Percentiles rank a stretch among this genome's conserved stretches.
phyloP scores from a whole-genome alignment of 1,284 basidiomycete genomes.

The Takashimella koratensis region DNA sequence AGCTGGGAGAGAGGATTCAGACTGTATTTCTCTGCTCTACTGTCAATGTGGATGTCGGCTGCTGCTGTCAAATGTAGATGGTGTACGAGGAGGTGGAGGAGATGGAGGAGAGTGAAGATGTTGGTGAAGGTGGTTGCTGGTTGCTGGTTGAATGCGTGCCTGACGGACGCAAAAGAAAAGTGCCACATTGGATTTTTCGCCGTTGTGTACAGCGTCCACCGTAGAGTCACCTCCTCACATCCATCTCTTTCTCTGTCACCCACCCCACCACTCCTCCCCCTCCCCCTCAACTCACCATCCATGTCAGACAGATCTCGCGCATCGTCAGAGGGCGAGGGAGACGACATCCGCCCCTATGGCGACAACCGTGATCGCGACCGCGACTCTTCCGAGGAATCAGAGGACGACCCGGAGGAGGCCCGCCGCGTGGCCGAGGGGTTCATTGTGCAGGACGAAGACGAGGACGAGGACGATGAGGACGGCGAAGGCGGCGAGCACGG shows the following conservation, averaged over 20 bases:
- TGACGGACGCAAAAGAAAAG: no score
- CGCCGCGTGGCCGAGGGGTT: slow-evolving; percentile 47
- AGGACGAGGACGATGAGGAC: slow-evolving; percentile 44
- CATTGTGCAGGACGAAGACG: slow-evolving; percentile 47
- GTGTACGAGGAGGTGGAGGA: no score
- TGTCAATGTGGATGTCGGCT: no score
- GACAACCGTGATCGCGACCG: slow-evolving; percentile 31
- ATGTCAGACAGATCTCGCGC: slow-evolving; percentile 38
- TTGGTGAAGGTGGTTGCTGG: no score
- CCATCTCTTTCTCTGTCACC: no score
- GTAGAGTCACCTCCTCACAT: no score
- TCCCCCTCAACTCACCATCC: not conserved
- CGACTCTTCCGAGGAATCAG: slow-evolving; percentile 50
- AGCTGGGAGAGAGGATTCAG: no score
- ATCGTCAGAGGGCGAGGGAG: slow-evolving; percentile 49
- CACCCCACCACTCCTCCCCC: not conserved
- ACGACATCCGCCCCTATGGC: slow-evolving; percentile 46
- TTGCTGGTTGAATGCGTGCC: no score
- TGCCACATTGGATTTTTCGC: not conserved
- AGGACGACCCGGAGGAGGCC: slow-evolving; percentile 47
- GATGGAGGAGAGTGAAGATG: no score
- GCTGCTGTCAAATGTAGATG: no score
- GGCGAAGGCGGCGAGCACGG: slow-evolving; percentile 26
- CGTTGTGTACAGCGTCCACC: not conserved
- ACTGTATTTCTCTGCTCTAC: no score